Percentiles rank a stretch among this genome's conserved stretches.
Evolutionary conservation across 1,139 yeast genomes (phyloP).

Genomic region (Geotrichum australiense): DNA sequence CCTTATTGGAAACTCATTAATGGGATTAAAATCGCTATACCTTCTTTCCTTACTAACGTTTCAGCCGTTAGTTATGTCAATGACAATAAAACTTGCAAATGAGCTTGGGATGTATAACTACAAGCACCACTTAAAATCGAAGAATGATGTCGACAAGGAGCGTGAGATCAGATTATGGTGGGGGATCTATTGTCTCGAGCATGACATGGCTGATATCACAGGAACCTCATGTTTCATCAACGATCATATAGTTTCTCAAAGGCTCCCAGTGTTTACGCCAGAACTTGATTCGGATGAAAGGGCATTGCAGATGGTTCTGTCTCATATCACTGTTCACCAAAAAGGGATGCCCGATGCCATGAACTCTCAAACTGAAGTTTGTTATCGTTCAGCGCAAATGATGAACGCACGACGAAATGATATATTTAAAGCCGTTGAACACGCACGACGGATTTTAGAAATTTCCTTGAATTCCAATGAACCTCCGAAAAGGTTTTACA

Average conservation of each 20-base stretch:
- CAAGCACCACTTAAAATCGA: slow-evolving; percentile 40
- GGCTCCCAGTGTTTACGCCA: slow-evolving; percentile 20
- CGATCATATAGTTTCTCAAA: slow-evolving; percentile 38
- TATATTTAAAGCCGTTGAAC: not conserved
- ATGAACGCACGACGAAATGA: not conserved
- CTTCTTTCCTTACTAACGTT: slow-evolving; percentile 18
- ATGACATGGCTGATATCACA: slow-evolving; percentile 46
- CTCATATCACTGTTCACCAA: not conserved
- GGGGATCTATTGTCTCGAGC: slow-evolving; percentile 48
- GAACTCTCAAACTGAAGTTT: not conserved
- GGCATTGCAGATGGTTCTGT: not conserved
- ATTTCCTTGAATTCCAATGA: not conserved
- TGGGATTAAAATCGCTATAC: slow-evolving; percentile 22
- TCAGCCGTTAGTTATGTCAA: slow-evolving; percentile 27
- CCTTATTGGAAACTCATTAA: slow-evolving; percentile 22
- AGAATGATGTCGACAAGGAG: slow-evolving; percentile 37
- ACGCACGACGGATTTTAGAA: not conserved
- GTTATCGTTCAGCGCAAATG: not conserved
- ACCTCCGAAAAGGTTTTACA: not conserved
- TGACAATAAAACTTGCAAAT: slow-evolving; percentile 54
- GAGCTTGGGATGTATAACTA: slow-evolving; percentile 60
- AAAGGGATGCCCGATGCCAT: not conserved
- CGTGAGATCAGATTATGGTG: slow-evolving; percentile 48
- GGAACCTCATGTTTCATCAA: slow-evolving; percentile 57
- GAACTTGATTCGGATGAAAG: slow-evolving; percentile 11